Conservation (phyloP, 176 grass and related monocot genomes). For the Lolium rigidum region DNA sequence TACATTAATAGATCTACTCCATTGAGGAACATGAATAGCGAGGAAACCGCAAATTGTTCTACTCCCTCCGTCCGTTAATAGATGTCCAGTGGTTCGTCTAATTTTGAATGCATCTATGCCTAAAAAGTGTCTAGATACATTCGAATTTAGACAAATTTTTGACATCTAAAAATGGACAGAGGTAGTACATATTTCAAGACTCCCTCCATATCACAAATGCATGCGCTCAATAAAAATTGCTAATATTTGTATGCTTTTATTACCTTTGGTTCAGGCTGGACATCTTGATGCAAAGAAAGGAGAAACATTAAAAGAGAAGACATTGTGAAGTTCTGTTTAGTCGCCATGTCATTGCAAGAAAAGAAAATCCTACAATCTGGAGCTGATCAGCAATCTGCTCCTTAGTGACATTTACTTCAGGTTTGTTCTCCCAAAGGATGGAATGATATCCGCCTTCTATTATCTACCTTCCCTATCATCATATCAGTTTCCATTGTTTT, state of each 20-base stretch:
- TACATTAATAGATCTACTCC: neutral
- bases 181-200: no score
- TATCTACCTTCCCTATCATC: neutral
- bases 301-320: constrained; percentile 78
- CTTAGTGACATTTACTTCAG: constrained; percentile 32
- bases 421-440: constrained; percentile 37
- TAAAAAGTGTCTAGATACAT: no score
- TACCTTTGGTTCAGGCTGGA: constrained; percentile 57
- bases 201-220: neutral
- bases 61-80: no score
- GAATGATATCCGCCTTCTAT: neutral
- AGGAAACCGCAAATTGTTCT: neutral
- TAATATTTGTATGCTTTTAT: constrained; percentile 2
- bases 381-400: neutral
- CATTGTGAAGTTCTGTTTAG: constrained; percentile 56
- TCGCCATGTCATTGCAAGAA: constrained; percentile 63
- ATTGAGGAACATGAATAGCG: neutral
- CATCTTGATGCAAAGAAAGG: constrained; percentile 84
- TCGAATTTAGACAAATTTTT: no score
- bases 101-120: no score
- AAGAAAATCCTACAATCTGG: no score
- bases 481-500: neutral
- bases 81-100: no score
- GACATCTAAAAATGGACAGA: no score
- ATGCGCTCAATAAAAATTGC: constrained; percentile 16